Conservation (phyloP, 805 yeast genomes). For the Ogataea siamensis region DNA sequence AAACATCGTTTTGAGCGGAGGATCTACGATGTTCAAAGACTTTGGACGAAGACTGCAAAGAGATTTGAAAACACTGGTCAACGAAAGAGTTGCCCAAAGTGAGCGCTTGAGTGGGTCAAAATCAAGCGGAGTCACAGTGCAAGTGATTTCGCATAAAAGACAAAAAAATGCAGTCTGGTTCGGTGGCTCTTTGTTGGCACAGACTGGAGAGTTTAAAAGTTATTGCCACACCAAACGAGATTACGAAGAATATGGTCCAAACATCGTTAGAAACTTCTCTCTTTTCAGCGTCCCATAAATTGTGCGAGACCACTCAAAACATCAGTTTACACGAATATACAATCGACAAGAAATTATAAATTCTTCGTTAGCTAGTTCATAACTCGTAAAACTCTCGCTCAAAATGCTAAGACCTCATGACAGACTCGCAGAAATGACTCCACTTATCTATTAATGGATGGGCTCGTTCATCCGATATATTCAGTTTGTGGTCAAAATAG, state of each 20-base stretch:
- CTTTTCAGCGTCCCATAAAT: constrained; percentile 83
- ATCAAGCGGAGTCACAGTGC: constrained; percentile 94
- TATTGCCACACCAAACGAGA: constrained; percentile 97
- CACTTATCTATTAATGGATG: constrained; percentile 32
- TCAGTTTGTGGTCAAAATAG: constrained; percentile 52
- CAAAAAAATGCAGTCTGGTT: constrained; percentile 99
- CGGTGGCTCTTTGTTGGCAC: constrained; percentile 96
- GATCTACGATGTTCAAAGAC: constrained; percentile 98
- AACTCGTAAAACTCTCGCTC: too few relatives aligned
- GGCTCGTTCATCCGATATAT: constrained; percentile 32
- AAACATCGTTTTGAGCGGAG: constrained; percentile 95
- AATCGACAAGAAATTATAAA: too few relatives aligned
- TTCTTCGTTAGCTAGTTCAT: background rate
- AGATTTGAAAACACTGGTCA: constrained; percentile 83
- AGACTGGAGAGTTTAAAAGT: constrained; percentile 93
- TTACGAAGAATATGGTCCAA: constrained; percentile 97
- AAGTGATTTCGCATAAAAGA: constrained; percentile 94
- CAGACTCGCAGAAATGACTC: constrained; percentile 19
- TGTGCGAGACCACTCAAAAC: too few relatives aligned
- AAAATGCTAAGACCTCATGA: too few relatives aligned
- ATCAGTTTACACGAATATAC: too few relatives aligned
- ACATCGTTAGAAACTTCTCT: constrained; percentile 95
- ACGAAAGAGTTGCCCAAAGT: constrained; percentile 79
- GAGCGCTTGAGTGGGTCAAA: constrained; percentile 73
- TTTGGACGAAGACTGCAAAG: constrained; percentile 97